Conservation (phyloP, 108 stramenopile species). For the Nitzschia inconspicua region DNA sequence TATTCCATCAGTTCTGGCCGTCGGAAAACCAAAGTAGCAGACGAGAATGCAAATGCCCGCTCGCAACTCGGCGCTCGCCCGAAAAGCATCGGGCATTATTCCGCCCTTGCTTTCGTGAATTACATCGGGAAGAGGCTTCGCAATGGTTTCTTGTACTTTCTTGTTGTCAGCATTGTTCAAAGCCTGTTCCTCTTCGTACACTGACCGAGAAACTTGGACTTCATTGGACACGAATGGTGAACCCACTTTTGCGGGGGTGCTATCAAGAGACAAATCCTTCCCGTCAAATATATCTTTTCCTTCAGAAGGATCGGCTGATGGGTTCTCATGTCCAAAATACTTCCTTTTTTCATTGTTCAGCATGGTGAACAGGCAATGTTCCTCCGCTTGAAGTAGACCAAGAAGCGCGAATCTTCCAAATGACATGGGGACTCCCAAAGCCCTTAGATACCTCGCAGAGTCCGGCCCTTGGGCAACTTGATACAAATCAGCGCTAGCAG, state of each 20-base stretch:
- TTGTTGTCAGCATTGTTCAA: background rate
- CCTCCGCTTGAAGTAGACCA: conserved; percentile 68
- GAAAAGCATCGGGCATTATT: conserved; percentile 34
- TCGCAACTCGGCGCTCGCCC: conserved; percentile 43
- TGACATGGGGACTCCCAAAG: conserved; percentile 73
- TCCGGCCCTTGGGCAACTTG: conserved; percentile 72
- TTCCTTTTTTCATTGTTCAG: conserved; percentile 17
- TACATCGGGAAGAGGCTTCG: background rate
- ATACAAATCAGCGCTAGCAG: conserved; percentile 58
- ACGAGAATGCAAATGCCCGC: conserved; percentile 50
- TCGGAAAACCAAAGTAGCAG: conserved; percentile 55
- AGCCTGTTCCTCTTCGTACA: background rate
- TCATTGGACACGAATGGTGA: no score
- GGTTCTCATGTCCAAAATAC: background rate
- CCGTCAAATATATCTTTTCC: conserved; percentile 1
- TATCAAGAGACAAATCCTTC: background rate
- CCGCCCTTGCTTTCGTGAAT: background rate
- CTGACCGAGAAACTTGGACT: no score
- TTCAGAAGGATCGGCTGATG: background rate
- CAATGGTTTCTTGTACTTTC: background rate
- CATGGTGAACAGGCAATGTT: conserved; percentile 36
- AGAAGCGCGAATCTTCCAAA: conserved; percentile 66
- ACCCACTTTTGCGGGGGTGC: no score
- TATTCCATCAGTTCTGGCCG: background rate
- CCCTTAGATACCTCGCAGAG: conserved; percentile 72